Base-by-base conservation (phyloP, 1,139 yeast species). In the Suhomyces bribrorum region DNA sequence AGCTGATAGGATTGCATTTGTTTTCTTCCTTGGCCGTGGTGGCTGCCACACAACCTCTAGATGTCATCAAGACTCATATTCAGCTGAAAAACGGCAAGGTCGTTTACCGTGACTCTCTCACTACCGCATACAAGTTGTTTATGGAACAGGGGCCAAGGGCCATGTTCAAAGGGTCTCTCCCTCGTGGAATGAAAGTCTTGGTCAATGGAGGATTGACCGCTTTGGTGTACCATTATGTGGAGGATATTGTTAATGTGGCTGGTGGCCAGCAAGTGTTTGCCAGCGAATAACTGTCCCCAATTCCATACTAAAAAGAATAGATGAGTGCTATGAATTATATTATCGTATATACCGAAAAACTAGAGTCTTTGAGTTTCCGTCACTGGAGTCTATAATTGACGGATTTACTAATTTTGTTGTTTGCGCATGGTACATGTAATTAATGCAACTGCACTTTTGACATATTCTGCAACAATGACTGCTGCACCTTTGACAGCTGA, bases 21-120 rank as follows among this genome's bases (percentile, higher is more conserved):
- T 61, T 77, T 1, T 77, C 81, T 28, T 83, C 81, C 24, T 62
- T 67, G 34, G 86, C 81, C 0, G 95, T 88, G 17, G 86, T 88
- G 5, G 77, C 79, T 0, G 69, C 80, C 0, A 90, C 97, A 0
- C 97, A 90, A 62, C 98, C 98, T 0, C 67, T 92, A 14, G 98
- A 92, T 64, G 89, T 89, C 5, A 66, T 90, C 36, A 92, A 92
- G 62, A 81, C 96, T 1, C 79, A 96, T 56, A 80, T 89, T 79
- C 97, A 90, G 61, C 79, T 89, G 60, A 79, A 81, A 46, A 79
- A 84, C 56, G 83, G 83, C 9, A 70, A 77, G 44, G 61, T 72
- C 23, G 56, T 80, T 3, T 86, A 85, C 58, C 77, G 77, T 36
- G 90, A 86, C 57, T 72, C 88, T 7, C 63, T 88, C 48, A 69